Evolutionary conservation across 768 basidiomycete genomes (phyloP).

Genomic region (Hortiboletus flavorubellus): DNA sequence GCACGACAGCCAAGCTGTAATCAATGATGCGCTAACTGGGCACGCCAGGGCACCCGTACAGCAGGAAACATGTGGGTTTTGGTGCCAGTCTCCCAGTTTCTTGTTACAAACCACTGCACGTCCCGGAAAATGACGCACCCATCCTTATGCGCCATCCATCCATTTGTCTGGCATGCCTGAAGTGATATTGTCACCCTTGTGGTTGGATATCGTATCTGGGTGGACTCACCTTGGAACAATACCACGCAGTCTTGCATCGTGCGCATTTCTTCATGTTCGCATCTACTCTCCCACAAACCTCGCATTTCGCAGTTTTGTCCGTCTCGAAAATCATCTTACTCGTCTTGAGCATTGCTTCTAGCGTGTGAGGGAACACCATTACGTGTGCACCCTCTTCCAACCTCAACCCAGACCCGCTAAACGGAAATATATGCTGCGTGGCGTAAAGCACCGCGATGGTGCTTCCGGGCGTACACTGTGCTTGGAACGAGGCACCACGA

Average conservation of each 20-base stretch:
- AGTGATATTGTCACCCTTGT: constrained; percentile 2
- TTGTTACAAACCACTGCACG: constrained; percentile 30
- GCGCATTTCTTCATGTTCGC: constrained; percentile 22
- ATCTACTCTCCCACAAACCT: constrained; percentile 19
- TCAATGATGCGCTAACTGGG: constrained; percentile 3
- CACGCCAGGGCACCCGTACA: constrained; percentile 16
- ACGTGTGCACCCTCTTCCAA: constrained; percentile 24
- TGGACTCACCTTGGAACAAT: constrained; percentile 28
- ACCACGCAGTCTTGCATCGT: constrained; percentile 28
- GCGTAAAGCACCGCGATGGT: constrained; percentile 33
- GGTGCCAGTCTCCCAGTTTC: constrained; percentile 23
- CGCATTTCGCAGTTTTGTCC: constrained; percentile 20
- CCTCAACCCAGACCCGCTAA: constrained; percentile 28
- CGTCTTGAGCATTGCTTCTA: constrained; percentile 25
- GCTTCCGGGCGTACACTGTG: constrained; percentile 23
- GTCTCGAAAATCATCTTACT: constrained; percentile 22
- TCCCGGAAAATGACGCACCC: constrained; percentile 25
- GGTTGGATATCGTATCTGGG: background rate
- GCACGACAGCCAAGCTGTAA: background rate
- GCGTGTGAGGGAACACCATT: constrained; percentile 26
- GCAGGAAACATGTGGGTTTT: constrained; percentile 20
- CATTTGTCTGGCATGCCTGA: constrained; percentile 23
- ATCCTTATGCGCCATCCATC: constrained; percentile 23
- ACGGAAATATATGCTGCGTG: constrained; percentile 28
- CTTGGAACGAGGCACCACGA: constrained; percentile 23